Conservation (phyloP, 805 yeast genomes). For the Yamadazyma paraphyllophila region DNA sequence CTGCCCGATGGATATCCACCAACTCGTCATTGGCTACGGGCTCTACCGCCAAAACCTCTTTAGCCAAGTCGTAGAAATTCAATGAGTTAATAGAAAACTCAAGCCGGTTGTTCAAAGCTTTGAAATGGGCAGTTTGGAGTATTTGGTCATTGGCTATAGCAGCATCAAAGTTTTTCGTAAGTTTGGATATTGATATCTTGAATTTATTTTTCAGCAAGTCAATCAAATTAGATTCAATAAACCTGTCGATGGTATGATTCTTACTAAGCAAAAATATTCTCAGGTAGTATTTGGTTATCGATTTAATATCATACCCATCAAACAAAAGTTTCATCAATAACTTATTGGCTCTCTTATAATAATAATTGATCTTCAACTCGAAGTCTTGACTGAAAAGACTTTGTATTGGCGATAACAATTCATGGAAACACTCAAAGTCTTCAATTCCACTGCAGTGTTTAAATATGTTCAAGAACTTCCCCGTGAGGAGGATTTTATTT, state of each 20-base stretch:
- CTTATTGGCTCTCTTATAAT: slow-evolving; percentile 66
- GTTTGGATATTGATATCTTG: slow-evolving; percentile 27
- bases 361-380: slow-evolving; percentile 53
- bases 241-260: slow-evolving; percentile 50
- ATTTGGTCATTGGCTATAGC: slow-evolving; percentile 1
- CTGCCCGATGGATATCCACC: slow-evolving; percentile 26
- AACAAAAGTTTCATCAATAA: slow-evolving; percentile 56
- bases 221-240: slow-evolving; percentile 47
- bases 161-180: slow-evolving; percentile 22
- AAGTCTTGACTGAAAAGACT: slow-evolving; percentile 44
- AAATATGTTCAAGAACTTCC: slow-evolving; percentile 77
- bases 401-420: slow-evolving; percentile 25
- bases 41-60: slow-evolving; percentile 51
- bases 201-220: slow-evolving; percentile 50
- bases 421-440: slow-evolving; percentile 28
- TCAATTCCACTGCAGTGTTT: slow-evolving; percentile 55
- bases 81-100: slow-evolving; percentile 42
- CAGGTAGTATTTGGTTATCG: slow-evolving; percentile 50
- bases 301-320: slow-evolving; percentile 55
- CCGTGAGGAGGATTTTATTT: slow-evolving; percentile 71
- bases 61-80: slow-evolving; percentile 43
- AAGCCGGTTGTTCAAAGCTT: slow-evolving; percentile 15
- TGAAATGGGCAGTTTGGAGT: slow-evolving; percentile 1
- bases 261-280: slow-evolving; percentile 56
- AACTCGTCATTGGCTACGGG: slow-evolving; percentile 55